These are phyloP conservation scores for Juglanconis oblonga DNA, from an alignment of 2,329 filamentous ascomycete species.

Conservation along the genomic window DNA sequence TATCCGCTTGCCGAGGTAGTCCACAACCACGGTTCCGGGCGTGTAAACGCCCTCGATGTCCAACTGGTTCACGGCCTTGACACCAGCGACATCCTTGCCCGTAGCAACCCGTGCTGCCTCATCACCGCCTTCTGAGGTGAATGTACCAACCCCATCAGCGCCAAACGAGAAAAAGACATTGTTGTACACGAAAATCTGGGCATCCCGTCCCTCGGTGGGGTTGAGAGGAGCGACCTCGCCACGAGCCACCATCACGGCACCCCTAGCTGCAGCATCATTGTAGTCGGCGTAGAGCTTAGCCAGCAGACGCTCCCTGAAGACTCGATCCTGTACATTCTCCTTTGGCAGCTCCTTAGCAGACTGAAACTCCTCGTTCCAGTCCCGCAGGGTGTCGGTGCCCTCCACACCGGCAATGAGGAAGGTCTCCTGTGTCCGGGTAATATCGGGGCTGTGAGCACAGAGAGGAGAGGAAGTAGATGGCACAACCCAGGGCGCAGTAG, in stretches of 20 bases:
- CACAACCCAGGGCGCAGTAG: slow-evolving; percentile 88
- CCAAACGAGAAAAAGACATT: slow-evolving; percentile 99
- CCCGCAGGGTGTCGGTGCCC: slow-evolving; percentile 87
- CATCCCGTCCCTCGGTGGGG: slow-evolving; percentile 86
- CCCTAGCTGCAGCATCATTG: slow-evolving; percentile 89
- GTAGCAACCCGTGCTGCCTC: slow-evolving; percentile 95
- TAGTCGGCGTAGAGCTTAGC: slow-evolving; percentile 98
- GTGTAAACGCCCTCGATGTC: slow-evolving; percentile 95
- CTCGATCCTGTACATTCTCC: slow-evolving; percentile 89
- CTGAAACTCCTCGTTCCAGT: slow-evolving; percentile 99
- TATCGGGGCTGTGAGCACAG: slow-evolving; percentile 74
- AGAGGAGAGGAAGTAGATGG: slow-evolving; percentile 62
- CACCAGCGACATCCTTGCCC: slow-evolving; percentile 92
- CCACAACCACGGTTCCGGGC: slow-evolving; percentile 91
- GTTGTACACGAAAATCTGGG: slow-evolving; percentile 99
- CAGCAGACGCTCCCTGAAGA: slow-evolving; percentile 90
- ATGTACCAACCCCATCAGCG: slow-evolving; percentile 94
- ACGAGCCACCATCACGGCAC: slow-evolving; percentile 85
- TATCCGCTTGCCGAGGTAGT: slow-evolving; percentile 95
- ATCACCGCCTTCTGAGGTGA: slow-evolving; percentile 92
- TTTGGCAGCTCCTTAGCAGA: slow-evolving; percentile 92
- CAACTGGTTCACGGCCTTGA: slow-evolving; percentile 92
- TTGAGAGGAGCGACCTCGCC: slow-evolving; percentile 93
- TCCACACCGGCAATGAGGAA: slow-evolving; percentile 88
- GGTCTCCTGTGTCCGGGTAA: slow-evolving; percentile 87